Percentiles rank a stretch among this genome's conserved stretches.
These are phyloP conservation scores for Kwoniella dendrophila DNA, from an alignment of 768 basidiomycete genomes.

Conservation along the genomic window DNA sequence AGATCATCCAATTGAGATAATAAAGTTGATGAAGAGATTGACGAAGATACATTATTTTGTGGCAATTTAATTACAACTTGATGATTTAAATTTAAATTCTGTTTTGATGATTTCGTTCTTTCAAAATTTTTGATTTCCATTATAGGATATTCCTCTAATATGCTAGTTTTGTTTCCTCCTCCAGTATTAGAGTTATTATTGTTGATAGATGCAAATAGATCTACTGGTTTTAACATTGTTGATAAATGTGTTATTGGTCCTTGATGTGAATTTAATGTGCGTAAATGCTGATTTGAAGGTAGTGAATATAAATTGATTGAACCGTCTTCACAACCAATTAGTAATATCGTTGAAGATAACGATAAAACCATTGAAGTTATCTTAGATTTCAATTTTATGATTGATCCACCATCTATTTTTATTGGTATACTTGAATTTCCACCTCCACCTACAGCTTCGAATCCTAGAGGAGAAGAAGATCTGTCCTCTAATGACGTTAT, in stretches of 20 bases:
- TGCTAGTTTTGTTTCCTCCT: not conserved
- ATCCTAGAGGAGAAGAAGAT: too few relatives aligned
- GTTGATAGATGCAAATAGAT: conserved; percentile 64
- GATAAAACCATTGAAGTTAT: conserved; percentile 77
- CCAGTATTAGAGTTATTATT: conserved; percentile 9
- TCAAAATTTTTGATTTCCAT: conserved; percentile 54
- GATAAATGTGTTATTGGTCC: conserved; percentile 70
- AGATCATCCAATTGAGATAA: conserved; percentile 15
- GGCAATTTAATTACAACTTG: conserved; percentile 44
- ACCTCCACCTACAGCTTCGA: conserved; percentile 47
- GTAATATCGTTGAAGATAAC: conserved; percentile 70
- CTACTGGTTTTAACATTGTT: conserved; percentile 81
- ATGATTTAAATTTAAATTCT: conserved; percentile 38
- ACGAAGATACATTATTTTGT: not conserved
- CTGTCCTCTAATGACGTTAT: conserved; percentile 4
- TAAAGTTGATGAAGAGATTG: not conserved
- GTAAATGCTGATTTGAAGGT: conserved; percentile 83
- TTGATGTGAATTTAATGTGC: conserved; percentile 64
- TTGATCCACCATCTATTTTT: conserved; percentile 53
- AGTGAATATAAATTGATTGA: conserved; percentile 80
- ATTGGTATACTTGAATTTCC: conserved; percentile 39
- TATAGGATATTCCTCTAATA: conserved; percentile 40
- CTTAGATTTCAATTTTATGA: conserved; percentile 70
- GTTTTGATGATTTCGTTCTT: conserved; percentile 53
- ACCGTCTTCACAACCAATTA: conserved; percentile 78